Conservation (phyloP, 1,284 basidiomycete species). For the Heliocybe sulcata region DNA sequence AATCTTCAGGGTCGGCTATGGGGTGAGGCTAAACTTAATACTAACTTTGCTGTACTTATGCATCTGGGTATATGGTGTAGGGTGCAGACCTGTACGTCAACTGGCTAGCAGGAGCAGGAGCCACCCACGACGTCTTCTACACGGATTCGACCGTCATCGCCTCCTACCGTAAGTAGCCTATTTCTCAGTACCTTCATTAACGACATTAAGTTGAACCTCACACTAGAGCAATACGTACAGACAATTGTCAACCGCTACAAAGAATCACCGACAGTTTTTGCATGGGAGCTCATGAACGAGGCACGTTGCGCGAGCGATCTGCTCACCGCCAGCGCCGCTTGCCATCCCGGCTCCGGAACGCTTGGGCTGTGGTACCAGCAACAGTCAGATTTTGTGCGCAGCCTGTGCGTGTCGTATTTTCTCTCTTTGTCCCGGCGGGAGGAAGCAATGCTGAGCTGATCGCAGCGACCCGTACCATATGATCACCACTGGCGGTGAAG, state of each 20-base stretch:
- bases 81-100: constrained; percentile 43
- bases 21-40: constrained; percentile 15
- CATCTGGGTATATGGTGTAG: constrained; percentile 9
- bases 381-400: constrained; percentile 42
- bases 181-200: background rate
- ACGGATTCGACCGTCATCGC: constrained; percentile 37
- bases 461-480: constrained; percentile 45
- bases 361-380: constrained; percentile 43
- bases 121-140: constrained; percentile 46
- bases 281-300: constrained; percentile 56
- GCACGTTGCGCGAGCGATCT: constrained; percentile 48
- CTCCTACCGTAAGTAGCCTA: constrained; percentile 36
- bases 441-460: too few relatives aligned
- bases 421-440: background rate
- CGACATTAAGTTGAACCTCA: too few relatives aligned
- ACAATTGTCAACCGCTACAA: constrained; percentile 51
- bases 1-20: constrained; percentile 24
- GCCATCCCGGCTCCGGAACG: constrained; percentile 37
- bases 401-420: constrained; percentile 29
- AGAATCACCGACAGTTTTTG: constrained; percentile 42
- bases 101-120: constrained; percentile 37
- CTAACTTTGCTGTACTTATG: background rate
- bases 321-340: constrained; percentile 32
- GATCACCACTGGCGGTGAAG: constrained; percentile 53
- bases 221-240: constrained; percentile 48